Percentiles rank a stretch among this genome's conserved stretches.
Evolutionary conservation across 805 yeast species (phyloP).

Genomic region (Candida glaebosa): DNA sequence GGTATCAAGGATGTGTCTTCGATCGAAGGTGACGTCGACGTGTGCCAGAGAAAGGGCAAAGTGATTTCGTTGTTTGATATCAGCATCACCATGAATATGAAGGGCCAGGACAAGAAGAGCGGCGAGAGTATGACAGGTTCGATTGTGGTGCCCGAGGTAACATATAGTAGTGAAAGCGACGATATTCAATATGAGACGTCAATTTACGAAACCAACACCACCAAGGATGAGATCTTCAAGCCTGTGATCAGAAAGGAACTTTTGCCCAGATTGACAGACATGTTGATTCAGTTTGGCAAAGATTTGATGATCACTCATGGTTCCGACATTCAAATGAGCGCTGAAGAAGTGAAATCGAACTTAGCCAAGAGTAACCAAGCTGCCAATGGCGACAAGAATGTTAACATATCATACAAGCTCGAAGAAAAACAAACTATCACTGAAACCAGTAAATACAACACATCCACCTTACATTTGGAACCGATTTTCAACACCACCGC

Average conservation of each 20-base stretch:
- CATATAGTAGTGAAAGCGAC: conserved; percentile 83
- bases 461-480: conserved; percentile 72
- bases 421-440: conserved; percentile 8
- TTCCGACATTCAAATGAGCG: conserved; percentile 79
- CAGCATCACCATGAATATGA: conserved; percentile 57
- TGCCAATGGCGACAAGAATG: not conserved
- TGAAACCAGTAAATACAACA: conserved; percentile 64
- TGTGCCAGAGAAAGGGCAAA: conserved; percentile 94
- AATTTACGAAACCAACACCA: conserved; percentile 51
- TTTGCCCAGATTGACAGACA: conserved; percentile 65
- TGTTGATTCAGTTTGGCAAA: conserved; percentile 64
- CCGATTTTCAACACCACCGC: conserved; percentile 86
- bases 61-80: conserved; percentile 89
- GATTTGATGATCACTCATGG: conserved; percentile 77
- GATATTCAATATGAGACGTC: conserved; percentile 83
- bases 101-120: conserved; percentile 36
- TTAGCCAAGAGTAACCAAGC: conserved; percentile 54
- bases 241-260: conserved; percentile 46
- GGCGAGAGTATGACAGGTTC: conserved; percentile 54
- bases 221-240: conserved; percentile 48
- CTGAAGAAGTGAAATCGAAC: conserved; percentile 36
- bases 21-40: conserved; percentile 95
- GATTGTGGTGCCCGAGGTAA: conserved; percentile 84
- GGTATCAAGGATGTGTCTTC: conserved; percentile 46
- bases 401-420: conserved; percentile 5